Percentiles rank a stretch among this genome's conserved stretches.
Conservation (phyloP, 495 filamentous ascomycete genomes). For the Aspergillus mulundensis region DNA sequence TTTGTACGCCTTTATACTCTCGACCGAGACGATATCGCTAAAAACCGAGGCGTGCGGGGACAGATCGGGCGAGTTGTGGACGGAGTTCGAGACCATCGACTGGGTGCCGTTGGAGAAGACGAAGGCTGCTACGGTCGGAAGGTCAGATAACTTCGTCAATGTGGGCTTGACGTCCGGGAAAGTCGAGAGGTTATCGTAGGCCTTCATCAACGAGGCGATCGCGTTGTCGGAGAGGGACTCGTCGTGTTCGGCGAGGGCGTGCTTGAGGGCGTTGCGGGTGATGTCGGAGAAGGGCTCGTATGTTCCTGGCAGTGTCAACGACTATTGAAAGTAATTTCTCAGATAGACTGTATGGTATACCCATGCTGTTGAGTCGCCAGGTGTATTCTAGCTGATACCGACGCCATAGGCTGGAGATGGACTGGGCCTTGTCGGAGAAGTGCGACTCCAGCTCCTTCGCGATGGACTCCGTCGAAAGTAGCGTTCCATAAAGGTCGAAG, state of each 20-base stretch:
- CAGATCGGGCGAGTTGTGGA: conserved; percentile 53
- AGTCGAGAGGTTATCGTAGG: conserved; percentile 66
- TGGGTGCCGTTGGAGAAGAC: conserved; percentile 74
- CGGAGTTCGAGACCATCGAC: conserved; percentile 58
- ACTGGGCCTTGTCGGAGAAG: conserved; percentile 7
- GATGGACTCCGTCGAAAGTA: conserved; percentile 10
- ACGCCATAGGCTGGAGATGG: conserved; percentile 6
- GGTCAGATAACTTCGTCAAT: conserved; percentile 40
- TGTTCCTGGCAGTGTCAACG: conserved; percentile 33
- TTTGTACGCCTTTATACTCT: conserved; percentile 61
- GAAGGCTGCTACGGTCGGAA: conserved; percentile 46
- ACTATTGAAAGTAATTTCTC: too few species aligned
- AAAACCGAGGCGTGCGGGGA: conserved; percentile 48
- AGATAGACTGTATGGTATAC: neutral
- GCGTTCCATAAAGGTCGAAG: conserved; percentile 10
- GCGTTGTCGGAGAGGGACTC: conserved; percentile 37
- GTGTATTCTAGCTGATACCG: conserved; percentile 12
- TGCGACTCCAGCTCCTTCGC: conserved; percentile 4
- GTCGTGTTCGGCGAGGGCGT: conserved; percentile 58
- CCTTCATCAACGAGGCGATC: conserved; percentile 50
- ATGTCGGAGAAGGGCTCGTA: conserved; percentile 65
- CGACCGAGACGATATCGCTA: conserved; percentile 57
- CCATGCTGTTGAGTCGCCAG: conserved; percentile 10
- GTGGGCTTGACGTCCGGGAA: conserved; percentile 63
- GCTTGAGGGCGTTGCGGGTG: conserved; percentile 57